phyloP scores from a whole-genome alignment of 116 monocot species.

The Dioscorea cayenensis region DNA sequence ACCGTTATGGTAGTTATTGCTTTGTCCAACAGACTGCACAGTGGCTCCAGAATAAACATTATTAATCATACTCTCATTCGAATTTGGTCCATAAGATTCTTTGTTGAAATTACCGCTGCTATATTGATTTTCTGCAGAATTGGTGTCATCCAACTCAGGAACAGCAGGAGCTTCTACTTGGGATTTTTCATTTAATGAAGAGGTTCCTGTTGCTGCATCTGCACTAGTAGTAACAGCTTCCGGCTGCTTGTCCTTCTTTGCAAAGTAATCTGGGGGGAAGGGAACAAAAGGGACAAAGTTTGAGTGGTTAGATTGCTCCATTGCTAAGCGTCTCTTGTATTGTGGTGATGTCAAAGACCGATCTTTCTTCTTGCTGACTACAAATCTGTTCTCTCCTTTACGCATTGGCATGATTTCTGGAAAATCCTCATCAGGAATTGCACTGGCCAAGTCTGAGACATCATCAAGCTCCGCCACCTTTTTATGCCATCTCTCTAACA shows the following conservation, averaged over 20 bases:
- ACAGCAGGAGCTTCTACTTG: slow-evolving; percentile 4
- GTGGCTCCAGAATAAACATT: background rate
- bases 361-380: slow-evolving; percentile 74
- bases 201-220: slow-evolving; percentile 4
- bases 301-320: slow-evolving; percentile 66
- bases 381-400: slow-evolving; percentile 84
- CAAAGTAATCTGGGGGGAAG: slow-evolving; percentile 90
- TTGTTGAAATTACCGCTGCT: background rate
- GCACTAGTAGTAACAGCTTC: slow-evolving; percentile 17
- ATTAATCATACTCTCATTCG: slow-evolving; percentile 8
- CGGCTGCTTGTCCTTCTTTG: slow-evolving; percentile 62
- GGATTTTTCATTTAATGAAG: slow-evolving; percentile 16
- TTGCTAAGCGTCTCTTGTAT: slow-evolving; percentile 70
- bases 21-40: background rate
- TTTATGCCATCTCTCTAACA: slow-evolving; percentile 24
- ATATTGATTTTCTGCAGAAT: background rate
- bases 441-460: slow-evolving; percentile 11
- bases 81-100: background rate
- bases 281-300: slow-evolving; percentile 91
- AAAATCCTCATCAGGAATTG: slow-evolving; percentile 43
- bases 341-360: slow-evolving; percentile 71
- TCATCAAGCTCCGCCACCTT: slow-evolving; percentile 24
- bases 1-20: background rate
- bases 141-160: slow-evolving; percentile 3
- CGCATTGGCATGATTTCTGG: slow-evolving; percentile 92